Conservation (phyloP, 2,329 filamentous ascomycete species). For the Colletotrichum tropicale region DNA sequence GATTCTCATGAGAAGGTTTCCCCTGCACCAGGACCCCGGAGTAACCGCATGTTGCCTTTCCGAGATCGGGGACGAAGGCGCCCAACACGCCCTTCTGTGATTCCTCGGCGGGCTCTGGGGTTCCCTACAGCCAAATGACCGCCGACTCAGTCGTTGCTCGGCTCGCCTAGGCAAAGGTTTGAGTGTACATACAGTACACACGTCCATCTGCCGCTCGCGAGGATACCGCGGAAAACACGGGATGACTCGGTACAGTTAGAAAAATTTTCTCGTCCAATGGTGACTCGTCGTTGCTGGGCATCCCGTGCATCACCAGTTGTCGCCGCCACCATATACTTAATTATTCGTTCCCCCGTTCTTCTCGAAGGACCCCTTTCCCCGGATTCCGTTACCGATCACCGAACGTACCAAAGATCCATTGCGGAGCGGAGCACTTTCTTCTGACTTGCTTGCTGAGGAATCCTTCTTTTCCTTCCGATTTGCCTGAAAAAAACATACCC, state of each 20-base stretch:
- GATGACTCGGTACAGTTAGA: conserved; percentile 16
- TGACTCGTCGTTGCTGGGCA: background rate
- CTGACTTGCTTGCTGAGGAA: background rate
- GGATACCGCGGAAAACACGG: background rate
- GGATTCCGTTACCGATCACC: background rate
- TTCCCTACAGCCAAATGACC: background rate
- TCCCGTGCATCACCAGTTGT: background rate
- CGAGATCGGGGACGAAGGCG: background rate
- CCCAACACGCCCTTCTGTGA: background rate
- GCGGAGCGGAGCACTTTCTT: conserved; percentile 9
- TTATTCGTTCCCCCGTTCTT: background rate
- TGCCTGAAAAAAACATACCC: background rate
- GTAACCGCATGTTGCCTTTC: conserved; percentile 20
- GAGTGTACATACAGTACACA: background rate
- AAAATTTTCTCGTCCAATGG: conserved; percentile 11
- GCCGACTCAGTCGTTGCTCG: conserved; percentile 5
- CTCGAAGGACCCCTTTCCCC: background rate
- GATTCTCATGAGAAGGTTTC: conserved; percentile 3
- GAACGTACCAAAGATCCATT: background rate
- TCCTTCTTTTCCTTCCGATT: background rate
- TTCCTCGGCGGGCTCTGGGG: background rate
- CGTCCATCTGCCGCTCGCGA: background rate
- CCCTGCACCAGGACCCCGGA: conserved; percentile 1
- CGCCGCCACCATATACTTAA: conserved; percentile 1
- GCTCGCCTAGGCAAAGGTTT: background rate